These are phyloP conservation scores for Luvunga scandens DNA, from an alignment of 345 rosid species.

Conservation along the genomic window DNA sequence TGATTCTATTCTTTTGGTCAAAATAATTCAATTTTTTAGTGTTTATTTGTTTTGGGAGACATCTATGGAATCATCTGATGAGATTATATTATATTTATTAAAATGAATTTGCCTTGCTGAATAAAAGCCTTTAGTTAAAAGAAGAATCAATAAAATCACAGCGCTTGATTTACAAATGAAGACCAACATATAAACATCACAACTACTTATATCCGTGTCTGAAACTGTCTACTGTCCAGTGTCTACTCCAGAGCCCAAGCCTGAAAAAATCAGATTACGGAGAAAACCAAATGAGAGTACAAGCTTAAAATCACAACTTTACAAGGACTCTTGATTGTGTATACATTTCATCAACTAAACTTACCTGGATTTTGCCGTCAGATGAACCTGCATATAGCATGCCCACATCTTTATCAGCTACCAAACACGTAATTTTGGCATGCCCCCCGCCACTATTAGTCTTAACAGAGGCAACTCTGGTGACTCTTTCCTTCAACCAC, in stretches of 20 bases:
- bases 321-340: not conserved
- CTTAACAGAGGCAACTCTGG: constrained; percentile 37
- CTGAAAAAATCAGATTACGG: not conserved
- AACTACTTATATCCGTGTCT: no score
- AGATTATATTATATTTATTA: no score
- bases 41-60: no score
- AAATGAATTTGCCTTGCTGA: no score
- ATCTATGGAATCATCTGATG: no score
- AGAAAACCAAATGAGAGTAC: not conserved
- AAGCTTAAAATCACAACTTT: not conserved
- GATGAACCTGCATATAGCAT: constrained; percentile 58
- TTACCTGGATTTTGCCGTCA: constrained; percentile 64
- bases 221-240: no score
- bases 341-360: not conserved
- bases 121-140: no score
- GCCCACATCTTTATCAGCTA: constrained; percentile 37
- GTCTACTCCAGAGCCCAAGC: not conserved
- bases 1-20: not conserved
- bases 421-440: constrained; percentile 39
- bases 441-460: constrained; percentile 27
- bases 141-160: no score
- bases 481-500: constrained; percentile 47
- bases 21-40: no score
- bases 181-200: no score
- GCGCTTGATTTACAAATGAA: no score